A percentile compares a stretch with the other conserved stretches of the same genome.
These are phyloP conservation scores for Tetragonia tetragonoides DNA, from an alignment of 148 eudicot species.

Conservation along the genomic window DNA sequence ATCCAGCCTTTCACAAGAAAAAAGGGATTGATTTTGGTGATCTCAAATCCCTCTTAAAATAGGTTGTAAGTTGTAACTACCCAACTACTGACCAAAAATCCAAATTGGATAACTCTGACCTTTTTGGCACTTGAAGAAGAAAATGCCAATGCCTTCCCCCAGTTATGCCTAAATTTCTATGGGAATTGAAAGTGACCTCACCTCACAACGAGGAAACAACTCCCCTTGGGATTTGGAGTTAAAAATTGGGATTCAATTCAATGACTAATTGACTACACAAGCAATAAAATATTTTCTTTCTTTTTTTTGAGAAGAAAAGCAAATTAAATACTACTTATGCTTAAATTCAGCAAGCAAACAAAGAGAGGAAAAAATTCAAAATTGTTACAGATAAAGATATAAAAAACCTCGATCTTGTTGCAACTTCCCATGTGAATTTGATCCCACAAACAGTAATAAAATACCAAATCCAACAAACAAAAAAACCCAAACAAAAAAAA, in stretches of 20 bases:
- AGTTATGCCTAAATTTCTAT: background rate
- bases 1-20: background rate
- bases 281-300: background rate
- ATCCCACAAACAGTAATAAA: background rate
- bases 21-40: background rate
- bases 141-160: background rate
- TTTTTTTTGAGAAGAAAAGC: background rate
- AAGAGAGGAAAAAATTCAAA: background rate
- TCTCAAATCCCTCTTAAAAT: background rate
- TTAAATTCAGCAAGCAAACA: background rate
- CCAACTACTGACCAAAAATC: background rate
- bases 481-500: background rate
- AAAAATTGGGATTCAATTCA: background rate
- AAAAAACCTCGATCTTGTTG: constrained; percentile 10
- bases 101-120: background rate
- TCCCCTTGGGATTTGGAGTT: background rate
- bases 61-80: background rate
- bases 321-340: background rate
- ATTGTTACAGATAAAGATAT: too few species aligned
- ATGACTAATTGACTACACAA: background rate
- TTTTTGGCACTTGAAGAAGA: background rate
- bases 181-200: background rate
- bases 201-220: background rate
- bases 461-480: too few species aligned
- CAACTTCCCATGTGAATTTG: background rate